phyloP scores from a whole-genome alignment of 495 filamentous ascomycete species.

The Podospora didyma region DNA sequence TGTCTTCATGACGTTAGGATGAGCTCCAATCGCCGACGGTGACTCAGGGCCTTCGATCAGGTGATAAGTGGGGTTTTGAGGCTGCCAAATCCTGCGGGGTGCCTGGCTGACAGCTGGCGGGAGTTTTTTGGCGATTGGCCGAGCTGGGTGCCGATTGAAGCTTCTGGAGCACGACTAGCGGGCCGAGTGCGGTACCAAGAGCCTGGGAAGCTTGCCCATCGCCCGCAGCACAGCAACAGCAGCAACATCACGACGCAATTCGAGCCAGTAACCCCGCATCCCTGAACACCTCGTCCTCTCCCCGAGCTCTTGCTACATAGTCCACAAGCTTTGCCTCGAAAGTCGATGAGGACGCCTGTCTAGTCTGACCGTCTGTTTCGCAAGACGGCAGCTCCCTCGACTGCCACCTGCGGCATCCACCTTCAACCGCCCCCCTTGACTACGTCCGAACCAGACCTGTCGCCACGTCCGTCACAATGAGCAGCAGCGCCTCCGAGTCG shows the following conservation, averaged over 20 bases:
- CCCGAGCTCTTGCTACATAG: neutral
- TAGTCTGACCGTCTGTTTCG: neutral
- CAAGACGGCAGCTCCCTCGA: neutral
- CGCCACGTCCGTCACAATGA: conserved; percentile 19
- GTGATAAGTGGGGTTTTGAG: conserved; percentile 24
- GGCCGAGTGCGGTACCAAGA: neutral
- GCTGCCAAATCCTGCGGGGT: neutral
- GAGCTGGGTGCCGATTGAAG: no score
- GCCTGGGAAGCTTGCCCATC: no score
- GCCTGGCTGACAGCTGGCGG: neutral
- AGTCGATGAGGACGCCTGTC: conserved; percentile 8
- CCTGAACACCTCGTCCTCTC: neutral
- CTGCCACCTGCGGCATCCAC: conserved; percentile 4
- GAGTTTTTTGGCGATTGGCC: no score
- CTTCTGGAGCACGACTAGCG: no score
- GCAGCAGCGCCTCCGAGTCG: conserved; percentile 29
- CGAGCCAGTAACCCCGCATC: neutral
- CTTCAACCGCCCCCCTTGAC: neutral
- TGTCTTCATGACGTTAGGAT: conserved; percentile 29
- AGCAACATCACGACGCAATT: neutral
- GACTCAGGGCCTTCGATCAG: conserved; percentile 28
- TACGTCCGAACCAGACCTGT: neutral
- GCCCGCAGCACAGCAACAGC: neutral
- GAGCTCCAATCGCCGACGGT: conserved; percentile 9
- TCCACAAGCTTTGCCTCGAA: neutral